Evolutionary conservation across 345 rosid species (phyloP).

Genomic region (Lumnitzera racemosa): DNA sequence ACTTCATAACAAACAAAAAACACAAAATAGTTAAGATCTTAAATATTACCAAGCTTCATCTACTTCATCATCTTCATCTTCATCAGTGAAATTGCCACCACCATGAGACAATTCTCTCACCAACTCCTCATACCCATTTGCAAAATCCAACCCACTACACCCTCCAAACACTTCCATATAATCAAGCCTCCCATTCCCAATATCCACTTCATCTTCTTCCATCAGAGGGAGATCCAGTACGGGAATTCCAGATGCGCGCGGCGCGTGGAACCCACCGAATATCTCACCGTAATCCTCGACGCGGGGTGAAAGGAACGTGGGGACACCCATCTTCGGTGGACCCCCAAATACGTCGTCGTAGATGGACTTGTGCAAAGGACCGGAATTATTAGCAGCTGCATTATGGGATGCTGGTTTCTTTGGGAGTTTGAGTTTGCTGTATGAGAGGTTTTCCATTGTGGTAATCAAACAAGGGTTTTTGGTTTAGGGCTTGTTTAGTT

Average conservation of each 20-base stretch:
- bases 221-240: constrained; percentile 77
- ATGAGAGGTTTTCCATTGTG: constrained; percentile 62
- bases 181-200: constrained; percentile 52
- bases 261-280: constrained; percentile 68
- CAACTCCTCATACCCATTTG: constrained; percentile 56
- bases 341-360: constrained; percentile 82
- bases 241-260: constrained; percentile 80
- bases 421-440: constrained; percentile 25
- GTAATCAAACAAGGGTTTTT: not conserved
- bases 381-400: constrained; percentile 1
- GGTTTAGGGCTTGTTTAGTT: constrained; percentile 17
- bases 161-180: constrained; percentile 80
- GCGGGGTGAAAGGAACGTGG: constrained; percentile 61
- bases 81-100: constrained; percentile 53
- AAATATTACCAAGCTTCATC: constrained; percentile 48
- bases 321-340: constrained; percentile 48
- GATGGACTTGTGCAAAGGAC: constrained; percentile 16
- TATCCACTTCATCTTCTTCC: constrained; percentile 45
- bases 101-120: constrained; percentile 28
- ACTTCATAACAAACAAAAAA: not conserved
- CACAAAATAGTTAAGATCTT: not conserved
- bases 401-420: constrained; percentile 15
- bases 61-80: constrained; percentile 19
- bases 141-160: constrained; percentile 43
- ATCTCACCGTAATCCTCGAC: constrained; percentile 79